Evolutionary conservation across 441 rosid species (phyloP).

Genomic region (Gossypium laxum): DNA sequence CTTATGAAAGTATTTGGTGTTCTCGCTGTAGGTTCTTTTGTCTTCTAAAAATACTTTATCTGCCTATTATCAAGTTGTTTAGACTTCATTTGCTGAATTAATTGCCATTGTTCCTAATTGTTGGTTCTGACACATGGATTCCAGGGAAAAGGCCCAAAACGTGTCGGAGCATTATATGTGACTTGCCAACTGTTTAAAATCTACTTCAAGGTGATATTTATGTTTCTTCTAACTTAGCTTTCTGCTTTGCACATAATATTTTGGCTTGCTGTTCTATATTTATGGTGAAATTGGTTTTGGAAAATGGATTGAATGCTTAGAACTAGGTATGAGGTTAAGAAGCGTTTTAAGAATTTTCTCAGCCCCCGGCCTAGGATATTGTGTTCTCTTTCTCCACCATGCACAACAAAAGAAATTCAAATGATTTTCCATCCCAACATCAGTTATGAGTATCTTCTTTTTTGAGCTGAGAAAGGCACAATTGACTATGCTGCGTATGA

Average conservation of each 20-base stretch:
- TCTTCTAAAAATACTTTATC: background rate
- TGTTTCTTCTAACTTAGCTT: slow-evolving; percentile 4
- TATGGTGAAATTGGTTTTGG: background rate
- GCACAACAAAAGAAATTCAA: background rate
- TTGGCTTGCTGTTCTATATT: background rate
- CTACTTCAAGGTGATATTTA: slow-evolving; percentile 66
- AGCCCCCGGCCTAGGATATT: background rate
- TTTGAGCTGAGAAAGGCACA: background rate
- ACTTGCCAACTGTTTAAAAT: slow-evolving; percentile 90
- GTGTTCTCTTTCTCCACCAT: background rate
- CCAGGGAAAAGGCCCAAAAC: slow-evolving; percentile 89
- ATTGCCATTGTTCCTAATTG: slow-evolving; percentile 3
- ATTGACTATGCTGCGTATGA: background rate
- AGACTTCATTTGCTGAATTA: background rate
- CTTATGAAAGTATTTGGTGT: slow-evolving; percentile 90
- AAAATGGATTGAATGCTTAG: background rate
- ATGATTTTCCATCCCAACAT: background rate
- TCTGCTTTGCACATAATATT: background rate
- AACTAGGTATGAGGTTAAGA: background rate
- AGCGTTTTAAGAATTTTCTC: background rate
- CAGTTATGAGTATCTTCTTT: background rate
- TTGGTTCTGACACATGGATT: slow-evolving; percentile 14
- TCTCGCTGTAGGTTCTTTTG: slow-evolving; percentile 64
- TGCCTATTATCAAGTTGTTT: background rate
- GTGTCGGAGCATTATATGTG: slow-evolving; percentile 86